Base-by-base conservation (phyloP, 2,329 filamentous ascomycete species). In the Pyricularia grisea region DNA sequence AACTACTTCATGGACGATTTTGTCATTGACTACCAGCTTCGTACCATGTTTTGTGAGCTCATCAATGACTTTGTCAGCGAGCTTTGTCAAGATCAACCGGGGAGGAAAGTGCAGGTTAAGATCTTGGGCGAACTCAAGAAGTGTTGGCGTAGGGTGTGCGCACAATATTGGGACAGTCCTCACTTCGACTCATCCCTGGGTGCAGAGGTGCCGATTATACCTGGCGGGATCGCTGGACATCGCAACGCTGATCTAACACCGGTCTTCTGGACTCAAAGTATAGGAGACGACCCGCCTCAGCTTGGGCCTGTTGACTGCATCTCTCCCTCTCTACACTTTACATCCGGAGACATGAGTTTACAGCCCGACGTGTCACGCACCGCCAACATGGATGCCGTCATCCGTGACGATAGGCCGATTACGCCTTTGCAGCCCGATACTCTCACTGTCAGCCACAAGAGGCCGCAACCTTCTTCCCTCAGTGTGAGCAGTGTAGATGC, bases 1-100 rank as follows among this genome's bases (percentile, higher is more conserved):
- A 99, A 99, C 78, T 99, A 99, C 78, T 99, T 98, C 73, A 85
- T 92, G 69, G 95, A 99, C 76, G 95, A 99, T 76, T 99, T 97
- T 77, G 87, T 96, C 60, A 79, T 90, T 28, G 88, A 94, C 76
- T 89, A 90, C 75, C 82, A 86, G 64, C 82, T 98, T 36, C 89
- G 94, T 10, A 82, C 86, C 5, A 87, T 87, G 20, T 97, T 97
- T 76, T 97, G 94, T 79, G 83, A 88, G 36, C 83, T 93, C 10
- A 84, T 97, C 70, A 97, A 98, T 77, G 81, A 84, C 67, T 84
- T 90, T 65, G 84, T 87, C 4, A 81, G 84, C 20, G 87, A 89
- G 70, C 75, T 89, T 10, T 81, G 81, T 0, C 78, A 81, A 61
- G 80, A 84, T 23, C 73, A 76, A 1, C 75, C 76, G 50, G 79